Percentiles rank a stretch among this genome's conserved stretches.
These are phyloP conservation scores for Pisolithus sp. DNA, from an alignment of 768 basidiomycete genomes.

Conservation along the genomic window DNA sequence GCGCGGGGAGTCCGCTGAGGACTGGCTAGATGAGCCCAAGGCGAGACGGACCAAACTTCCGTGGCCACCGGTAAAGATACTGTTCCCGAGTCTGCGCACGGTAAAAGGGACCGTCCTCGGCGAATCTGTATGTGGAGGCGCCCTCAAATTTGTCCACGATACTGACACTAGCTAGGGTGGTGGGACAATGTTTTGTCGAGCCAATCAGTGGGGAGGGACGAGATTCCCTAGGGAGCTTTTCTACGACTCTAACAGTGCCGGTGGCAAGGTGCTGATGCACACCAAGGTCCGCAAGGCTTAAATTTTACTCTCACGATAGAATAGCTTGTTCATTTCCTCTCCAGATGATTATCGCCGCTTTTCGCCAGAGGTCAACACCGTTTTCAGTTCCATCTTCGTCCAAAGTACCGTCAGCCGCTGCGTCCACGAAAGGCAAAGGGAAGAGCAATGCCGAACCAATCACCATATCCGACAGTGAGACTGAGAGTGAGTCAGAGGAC, in stretches of 20 bases:
- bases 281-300: slow-evolving; percentile 57
- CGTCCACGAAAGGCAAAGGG: slow-evolving; percentile 8
- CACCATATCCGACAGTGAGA: slow-evolving; percentile 29
- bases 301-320: neutral
- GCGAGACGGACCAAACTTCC: slow-evolving; percentile 51
- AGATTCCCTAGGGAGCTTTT: slow-evolving; percentile 71
- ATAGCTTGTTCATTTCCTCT: neutral
- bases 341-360: slow-evolving; percentile 67
- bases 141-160: neutral
- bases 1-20: slow-evolving; percentile 64
- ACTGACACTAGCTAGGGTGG: slow-evolving; percentile 49
- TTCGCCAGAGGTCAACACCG: slow-evolving; percentile 30
- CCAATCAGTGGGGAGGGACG: slow-evolving; percentile 60
- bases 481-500: slow-evolving; percentile 30
- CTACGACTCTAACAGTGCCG: slow-evolving; percentile 73
- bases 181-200: slow-evolving; percentile 79
- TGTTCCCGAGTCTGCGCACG: slow-evolving; percentile 71
- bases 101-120: slow-evolving; percentile 59
- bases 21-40: slow-evolving; percentile 60
- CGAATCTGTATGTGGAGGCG: slow-evolving; percentile 37
- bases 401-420: neutral
- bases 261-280: slow-evolving; percentile 84
- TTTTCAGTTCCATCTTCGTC: slow-evolving; percentile 9
- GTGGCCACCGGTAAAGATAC: slow-evolving; percentile 56
- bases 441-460: slow-evolving; percentile 23